Evolutionary conservation across 495 filamentous ascomycete genomes (phyloP), one percentile per base, ranked within the genome.

Genomic region (Penicillium paxilli): DNA sequence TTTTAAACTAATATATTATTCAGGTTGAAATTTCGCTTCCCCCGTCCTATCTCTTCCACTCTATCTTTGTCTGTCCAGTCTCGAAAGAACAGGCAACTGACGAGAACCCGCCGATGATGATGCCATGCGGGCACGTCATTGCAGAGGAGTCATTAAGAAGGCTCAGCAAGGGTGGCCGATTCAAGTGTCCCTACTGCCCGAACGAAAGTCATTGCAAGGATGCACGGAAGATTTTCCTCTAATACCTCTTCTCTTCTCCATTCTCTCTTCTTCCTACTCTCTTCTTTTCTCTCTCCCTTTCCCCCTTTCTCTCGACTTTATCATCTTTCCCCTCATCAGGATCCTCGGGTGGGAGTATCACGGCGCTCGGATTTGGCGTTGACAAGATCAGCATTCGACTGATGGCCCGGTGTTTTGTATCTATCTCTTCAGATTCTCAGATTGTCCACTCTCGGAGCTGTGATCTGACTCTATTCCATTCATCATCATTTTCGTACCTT

Each of bases 131-230:
- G 6, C 94, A 99, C 68, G 93, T 98, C 24, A 85, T 99, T 49
- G 89, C 90, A 16, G 81, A 86, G 50, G 93, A 97, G 70, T 89
- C 85, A 5, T 72, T 99, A 44, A 80, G 83, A 53, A 80, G 83
- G 49, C 68, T 96, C 32, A 86, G 85, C 45, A 96, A 94, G 73
- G 87, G 89, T 1, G 81, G 72, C 28, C 71, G 87, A 44, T 90
- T 96, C 76, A 99, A 98, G 68, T 99, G 94, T 60, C 95, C 94
- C 0, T 99, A 99, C 64, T 99, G 94, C 66, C 94, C 94, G 4
- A 84, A 72, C 47, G 95, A 98, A 72, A 90, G 87, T 54, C 78
- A 83, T 59, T 70, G 86, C 21, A 82, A 80, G 49, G 90, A 96
- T 41, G 91, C 92, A 9, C 84, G 77, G 64, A 84, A 88, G 65